A percentile compares a stretch with the other conserved stretches of the same genome.
Conservation (phyloP, 2,329 filamentous ascomycete genomes). For the Cladobotryum mycophilum region DNA sequence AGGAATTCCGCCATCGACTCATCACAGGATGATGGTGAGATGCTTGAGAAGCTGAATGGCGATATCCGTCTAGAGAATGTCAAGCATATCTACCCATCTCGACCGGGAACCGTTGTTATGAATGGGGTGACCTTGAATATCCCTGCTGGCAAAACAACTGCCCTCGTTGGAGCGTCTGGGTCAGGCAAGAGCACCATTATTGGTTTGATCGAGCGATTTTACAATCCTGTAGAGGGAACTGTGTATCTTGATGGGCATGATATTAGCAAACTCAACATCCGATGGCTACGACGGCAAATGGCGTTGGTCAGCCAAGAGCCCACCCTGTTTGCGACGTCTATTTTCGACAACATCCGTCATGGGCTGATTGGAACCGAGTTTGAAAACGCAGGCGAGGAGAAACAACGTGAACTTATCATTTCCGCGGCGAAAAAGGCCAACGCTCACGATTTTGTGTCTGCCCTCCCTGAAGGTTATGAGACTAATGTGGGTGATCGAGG, state of each 20-base stretch:
- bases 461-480: conserved; percentile 81
- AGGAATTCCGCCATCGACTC: conserved; percentile 79
- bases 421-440: conserved; percentile 87
- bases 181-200: conserved; percentile 82
- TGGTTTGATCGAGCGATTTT: conserved; percentile 86
- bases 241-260: conserved; percentile 79
- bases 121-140: conserved; percentile 53
- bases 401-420: conserved; percentile 63
- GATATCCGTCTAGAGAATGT: conserved; percentile 74
- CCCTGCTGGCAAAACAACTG: conserved; percentile 20
- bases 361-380: conserved; percentile 79
- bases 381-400: conserved; percentile 60
- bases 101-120: conserved; percentile 59
- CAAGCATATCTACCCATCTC: conserved; percentile 73
- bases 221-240: conserved; percentile 75
- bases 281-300: conserved; percentile 75
- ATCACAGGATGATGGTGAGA: conserved; percentile 61
- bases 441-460: conserved; percentile 82
- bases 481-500: conserved; percentile 95
- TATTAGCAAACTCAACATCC: conserved; percentile 73
- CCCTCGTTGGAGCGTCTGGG: neutral
- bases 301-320: conserved; percentile 91
- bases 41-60: conserved; percentile 66
- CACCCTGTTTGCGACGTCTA: conserved; percentile 82
- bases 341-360: conserved; percentile 83